Base-by-base conservation (phyloP, 192 early-diverging fungal genomes). In the Coemansia sp. region DNA sequence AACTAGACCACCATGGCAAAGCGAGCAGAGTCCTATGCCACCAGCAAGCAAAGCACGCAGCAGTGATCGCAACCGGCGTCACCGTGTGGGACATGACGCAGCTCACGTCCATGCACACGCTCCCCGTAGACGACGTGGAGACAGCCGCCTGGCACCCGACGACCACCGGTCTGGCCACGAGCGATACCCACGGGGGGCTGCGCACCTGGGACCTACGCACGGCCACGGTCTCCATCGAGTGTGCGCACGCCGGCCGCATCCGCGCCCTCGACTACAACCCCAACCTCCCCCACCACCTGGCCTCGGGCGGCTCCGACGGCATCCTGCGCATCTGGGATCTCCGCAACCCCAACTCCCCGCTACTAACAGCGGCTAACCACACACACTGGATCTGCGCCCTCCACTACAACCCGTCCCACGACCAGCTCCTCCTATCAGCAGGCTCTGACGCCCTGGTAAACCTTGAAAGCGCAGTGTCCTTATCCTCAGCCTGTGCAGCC, bases 361-460 rank as follows among this genome's bases (percentile, higher is more conserved):
- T 95, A 1, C 84, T 92, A 68, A 85, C 86, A 7, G 73, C 96
- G 5, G 77, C 83, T 18, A 85, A 93, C 65, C 96, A 98, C 63
- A 85, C 91, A 0, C 93, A 95, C 73, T 98, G 95, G 94, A 84
- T 96, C 13, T 93, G 89, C 88, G 81, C 83, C 5, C 89, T 96
- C 11, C 84, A 83, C 8, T 97, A 89, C 76, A 98, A 98, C 79
- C 84, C 84, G 37, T 91, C 88, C 69, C 93, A 98, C 70, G 96
- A 98, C 75, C 96, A 98, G 78, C 76, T 98, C 14, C 72, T 98
- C 18, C 82, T 98, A 31, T 87, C 92, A 0, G 90, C 92, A 0
- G 84, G 93, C 47, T 91, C 90, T 0, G 96, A 98, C 68, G 92
- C 90, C 53, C 79, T 86, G 56, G 96, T 98, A 3, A 93, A 93